Evolutionary conservation across 1,284 basidiomycete genomes (phyloP).

Genomic region (Heterobasidion irregulare): DNA sequence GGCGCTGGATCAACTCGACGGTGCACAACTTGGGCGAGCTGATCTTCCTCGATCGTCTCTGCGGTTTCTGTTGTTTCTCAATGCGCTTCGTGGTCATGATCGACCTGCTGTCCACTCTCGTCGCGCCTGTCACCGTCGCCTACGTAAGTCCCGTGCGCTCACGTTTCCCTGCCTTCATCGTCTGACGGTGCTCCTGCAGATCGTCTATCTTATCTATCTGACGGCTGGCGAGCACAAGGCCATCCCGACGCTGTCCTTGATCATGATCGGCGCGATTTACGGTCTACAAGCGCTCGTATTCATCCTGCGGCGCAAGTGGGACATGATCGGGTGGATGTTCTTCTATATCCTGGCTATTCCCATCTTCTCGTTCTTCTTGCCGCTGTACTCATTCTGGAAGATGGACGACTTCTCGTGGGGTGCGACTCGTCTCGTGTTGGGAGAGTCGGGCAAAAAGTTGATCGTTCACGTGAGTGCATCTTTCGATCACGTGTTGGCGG

Average conservation of each 20-base stretch:
- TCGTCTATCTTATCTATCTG: slow-evolving; percentile 81
- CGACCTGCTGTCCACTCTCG: slow-evolving; percentile 82
- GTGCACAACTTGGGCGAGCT: slow-evolving; percentile 96
- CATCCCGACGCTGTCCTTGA: slow-evolving; percentile 73
- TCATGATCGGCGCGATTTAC: slow-evolving; percentile 92
- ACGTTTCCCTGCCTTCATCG: background rate
- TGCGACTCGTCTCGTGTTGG: slow-evolving; percentile 87
- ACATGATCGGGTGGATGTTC: slow-evolving; percentile 96
- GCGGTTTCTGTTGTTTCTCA: slow-evolving; percentile 96
- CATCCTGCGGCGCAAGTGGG: slow-evolving; percentile 84
- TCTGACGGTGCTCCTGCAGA: slow-evolving; percentile 34
- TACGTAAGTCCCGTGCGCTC: slow-evolving; percentile 57
- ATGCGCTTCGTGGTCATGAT: slow-evolving; percentile 99
- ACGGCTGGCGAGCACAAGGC: slow-evolving; percentile 54
- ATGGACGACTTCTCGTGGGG: slow-evolving; percentile 99
- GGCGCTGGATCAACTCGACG: slow-evolving; percentile 99
- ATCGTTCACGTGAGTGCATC: slow-evolving; percentile 74
- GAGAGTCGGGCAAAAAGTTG: slow-evolving; percentile 92
- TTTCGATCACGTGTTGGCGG: background rate
- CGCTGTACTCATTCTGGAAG: slow-evolving; percentile 96
- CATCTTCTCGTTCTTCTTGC: slow-evolving; percentile 87
- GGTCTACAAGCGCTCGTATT: slow-evolving; percentile 87
- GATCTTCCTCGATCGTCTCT: slow-evolving; percentile 87
- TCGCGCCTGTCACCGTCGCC: slow-evolving; percentile 88
- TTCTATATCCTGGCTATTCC: slow-evolving; percentile 94